phyloP scores from a whole-genome alignment of 140 eudicot species.

The Oenanthe javanica region DNA sequence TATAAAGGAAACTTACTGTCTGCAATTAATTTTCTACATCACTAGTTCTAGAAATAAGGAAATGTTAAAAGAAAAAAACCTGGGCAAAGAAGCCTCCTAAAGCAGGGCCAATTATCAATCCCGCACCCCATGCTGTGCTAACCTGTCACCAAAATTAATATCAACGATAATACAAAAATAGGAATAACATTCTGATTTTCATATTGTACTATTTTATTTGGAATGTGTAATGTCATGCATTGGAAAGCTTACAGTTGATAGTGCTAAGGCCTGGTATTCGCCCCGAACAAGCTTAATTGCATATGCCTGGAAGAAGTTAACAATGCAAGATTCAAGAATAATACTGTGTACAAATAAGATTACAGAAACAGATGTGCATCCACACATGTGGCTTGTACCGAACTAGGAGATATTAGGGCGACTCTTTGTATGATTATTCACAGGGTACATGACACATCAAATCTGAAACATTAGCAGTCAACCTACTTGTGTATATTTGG shows the following conservation, averaged over 20 bases:
- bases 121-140: constrained; percentile 82
- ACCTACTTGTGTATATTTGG: neutral
- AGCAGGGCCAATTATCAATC: constrained; percentile 81
- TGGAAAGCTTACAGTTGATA: constrained; percentile 59
- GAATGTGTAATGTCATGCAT: neutral
- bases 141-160: constrained; percentile 47
- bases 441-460: neutral
- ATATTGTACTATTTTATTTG: too few relatives aligned
- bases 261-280: constrained; percentile 61
- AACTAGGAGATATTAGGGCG: neutral
- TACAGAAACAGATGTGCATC: neutral
- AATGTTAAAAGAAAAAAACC: constrained; percentile 27
- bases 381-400: neutral
- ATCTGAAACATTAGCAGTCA: neutral
- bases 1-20: neutral
- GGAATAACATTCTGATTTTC: neutral
- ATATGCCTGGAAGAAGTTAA: constrained; percentile 50
- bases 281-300: constrained; percentile 59
- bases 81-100: constrained; percentile 95
- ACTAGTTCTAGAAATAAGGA: neutral
- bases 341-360: neutral
- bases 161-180: neutral
- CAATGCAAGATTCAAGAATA: neutral
- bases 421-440: neutral
- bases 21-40: neutral